A percentile compares a stretch with the other conserved stretches of the same genome.
These are phyloP conservation scores for Ogataea corticis DNA, from an alignment of 805 yeast species.

Conservation along the genomic window DNA sequence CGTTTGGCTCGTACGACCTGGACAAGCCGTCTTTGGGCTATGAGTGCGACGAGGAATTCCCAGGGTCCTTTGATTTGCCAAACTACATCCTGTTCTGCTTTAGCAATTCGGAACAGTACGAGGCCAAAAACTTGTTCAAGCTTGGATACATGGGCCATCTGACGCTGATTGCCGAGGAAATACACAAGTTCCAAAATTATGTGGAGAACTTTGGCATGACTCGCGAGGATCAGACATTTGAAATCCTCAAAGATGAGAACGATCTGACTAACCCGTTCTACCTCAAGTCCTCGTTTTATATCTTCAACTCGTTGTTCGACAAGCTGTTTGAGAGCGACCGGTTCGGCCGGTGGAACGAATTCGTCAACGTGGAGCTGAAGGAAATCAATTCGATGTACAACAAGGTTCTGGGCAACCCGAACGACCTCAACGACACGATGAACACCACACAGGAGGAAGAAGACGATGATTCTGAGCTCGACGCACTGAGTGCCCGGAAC, in stretches of 20 bases:
- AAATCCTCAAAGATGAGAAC: conserved; percentile 28
- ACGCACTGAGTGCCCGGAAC: conserved; percentile 8
- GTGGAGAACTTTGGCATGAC: conserved; percentile 37
- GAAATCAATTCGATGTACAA: conserved; percentile 57
- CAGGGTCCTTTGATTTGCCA: conserved; percentile 36
- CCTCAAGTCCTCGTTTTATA: conserved; percentile 32
- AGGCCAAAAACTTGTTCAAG: conserved; percentile 41
- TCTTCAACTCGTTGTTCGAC: conserved; percentile 34
- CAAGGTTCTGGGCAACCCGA: conserved; percentile 54
- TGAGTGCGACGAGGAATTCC: conserved; percentile 21
- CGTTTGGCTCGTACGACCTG: conserved; percentile 25
- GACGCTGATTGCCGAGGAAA: conserved; percentile 57
- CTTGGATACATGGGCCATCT: conserved; percentile 64
- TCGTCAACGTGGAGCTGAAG: conserved; percentile 47
- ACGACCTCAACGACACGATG: conserved; percentile 24
- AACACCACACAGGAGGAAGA: conserved; percentile 33
- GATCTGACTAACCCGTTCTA: conserved; percentile 31
- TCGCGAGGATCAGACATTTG: conserved; percentile 34
- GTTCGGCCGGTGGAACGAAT: conserved; percentile 47
- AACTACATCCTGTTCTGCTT: conserved; percentile 32
- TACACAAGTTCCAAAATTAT: conserved; percentile 49
- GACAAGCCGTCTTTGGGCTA: conserved; percentile 7
- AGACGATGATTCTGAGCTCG: conserved; percentile 21
- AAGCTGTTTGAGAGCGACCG: conserved; percentile 28
- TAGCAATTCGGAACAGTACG: conserved; percentile 30